These are phyloP conservation scores for Eucalyptus sideroxylon DNA, from an alignment of 345 rosid genomes.

Conservation along the genomic window DNA sequence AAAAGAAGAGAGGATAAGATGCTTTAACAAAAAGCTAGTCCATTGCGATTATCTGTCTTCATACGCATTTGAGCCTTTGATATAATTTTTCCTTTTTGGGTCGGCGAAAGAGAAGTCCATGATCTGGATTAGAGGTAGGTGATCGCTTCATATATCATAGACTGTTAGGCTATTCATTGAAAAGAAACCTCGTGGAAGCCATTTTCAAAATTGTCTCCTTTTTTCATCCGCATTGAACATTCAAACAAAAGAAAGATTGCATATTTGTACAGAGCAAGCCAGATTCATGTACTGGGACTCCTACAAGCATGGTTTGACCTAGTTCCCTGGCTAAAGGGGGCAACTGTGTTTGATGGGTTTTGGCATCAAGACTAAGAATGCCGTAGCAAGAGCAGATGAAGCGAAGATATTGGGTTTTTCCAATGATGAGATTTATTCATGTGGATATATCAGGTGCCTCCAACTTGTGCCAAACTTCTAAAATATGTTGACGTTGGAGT, in stretches of 20 bases:
- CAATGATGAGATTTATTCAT: neutral
- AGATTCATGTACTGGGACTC: neutral
- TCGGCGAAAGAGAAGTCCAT: neutral
- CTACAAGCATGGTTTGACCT: neutral
- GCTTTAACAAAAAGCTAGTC: neutral
- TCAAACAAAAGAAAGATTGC: neutral
- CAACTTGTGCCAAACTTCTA: neutral
- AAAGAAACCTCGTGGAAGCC: neutral
- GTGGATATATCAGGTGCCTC: neutral
- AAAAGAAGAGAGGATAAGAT: neutral
- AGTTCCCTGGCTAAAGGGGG: neutral
- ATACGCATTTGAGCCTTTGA: neutral
- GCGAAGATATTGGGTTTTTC: neutral
- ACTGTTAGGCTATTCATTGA: neutral
- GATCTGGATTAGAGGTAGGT: neutral
- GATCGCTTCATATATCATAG: neutral
- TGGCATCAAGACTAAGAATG: neutral
- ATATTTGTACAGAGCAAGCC: neutral
- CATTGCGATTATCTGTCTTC: neutral
- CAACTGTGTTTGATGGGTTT: neutral
- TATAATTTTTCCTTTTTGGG: neutral
- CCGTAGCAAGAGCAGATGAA: neutral
- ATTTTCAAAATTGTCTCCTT: neutral
- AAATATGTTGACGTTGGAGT: neutral
- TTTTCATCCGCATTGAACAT: neutral